These are phyloP conservation scores for Aegilops sharonensis DNA, from an alignment of 176 grass and related monocot genomes.

Conservation along the genomic window DNA sequence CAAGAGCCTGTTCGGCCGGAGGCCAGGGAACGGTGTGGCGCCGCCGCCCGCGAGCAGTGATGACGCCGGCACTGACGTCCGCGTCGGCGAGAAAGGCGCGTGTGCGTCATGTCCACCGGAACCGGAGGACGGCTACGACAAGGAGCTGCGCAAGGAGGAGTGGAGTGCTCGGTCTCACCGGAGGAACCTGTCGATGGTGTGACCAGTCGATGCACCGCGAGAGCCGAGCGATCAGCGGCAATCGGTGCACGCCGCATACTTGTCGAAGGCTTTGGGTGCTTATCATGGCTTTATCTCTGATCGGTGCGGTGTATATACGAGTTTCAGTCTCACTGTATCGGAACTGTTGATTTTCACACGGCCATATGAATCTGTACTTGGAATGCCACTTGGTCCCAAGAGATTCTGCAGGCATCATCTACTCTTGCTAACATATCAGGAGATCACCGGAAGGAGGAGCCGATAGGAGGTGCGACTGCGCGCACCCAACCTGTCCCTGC, in stretches of 20 bases:
- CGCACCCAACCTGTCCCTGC: too few relatives aligned
- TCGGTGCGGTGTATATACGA: slow-evolving; percentile 1
- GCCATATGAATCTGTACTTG: not conserved
- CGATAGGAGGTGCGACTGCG: too few relatives aligned
- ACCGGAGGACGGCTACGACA: slow-evolving; percentile 9
- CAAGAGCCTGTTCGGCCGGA: slow-evolving; percentile 64
- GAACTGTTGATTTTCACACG: slow-evolving; percentile 1
- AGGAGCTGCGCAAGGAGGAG: slow-evolving; percentile 29
- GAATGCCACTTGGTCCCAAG: too few relatives aligned
- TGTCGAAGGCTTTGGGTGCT: not conserved
- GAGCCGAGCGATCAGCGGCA: not conserved
- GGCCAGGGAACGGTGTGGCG: not conserved
- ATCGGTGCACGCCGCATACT: not conserved
- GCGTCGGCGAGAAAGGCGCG: slow-evolving; percentile 10
- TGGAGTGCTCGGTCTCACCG: slow-evolving; percentile 32
- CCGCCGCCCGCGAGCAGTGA: slow-evolving; percentile 28
- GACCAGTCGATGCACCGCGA: not conserved
- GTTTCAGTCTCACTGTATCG: not conserved
- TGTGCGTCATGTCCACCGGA: not conserved
- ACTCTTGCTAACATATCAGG: too few relatives aligned
- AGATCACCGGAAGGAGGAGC: too few relatives aligned
- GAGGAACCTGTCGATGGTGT: slow-evolving; percentile 37
- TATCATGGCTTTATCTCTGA: not conserved
- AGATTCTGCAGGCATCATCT: too few relatives aligned
- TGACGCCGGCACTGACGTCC: not conserved